Base-by-base conservation (phyloP, 129 eudicot species). In the Mikania micrantha region DNA sequence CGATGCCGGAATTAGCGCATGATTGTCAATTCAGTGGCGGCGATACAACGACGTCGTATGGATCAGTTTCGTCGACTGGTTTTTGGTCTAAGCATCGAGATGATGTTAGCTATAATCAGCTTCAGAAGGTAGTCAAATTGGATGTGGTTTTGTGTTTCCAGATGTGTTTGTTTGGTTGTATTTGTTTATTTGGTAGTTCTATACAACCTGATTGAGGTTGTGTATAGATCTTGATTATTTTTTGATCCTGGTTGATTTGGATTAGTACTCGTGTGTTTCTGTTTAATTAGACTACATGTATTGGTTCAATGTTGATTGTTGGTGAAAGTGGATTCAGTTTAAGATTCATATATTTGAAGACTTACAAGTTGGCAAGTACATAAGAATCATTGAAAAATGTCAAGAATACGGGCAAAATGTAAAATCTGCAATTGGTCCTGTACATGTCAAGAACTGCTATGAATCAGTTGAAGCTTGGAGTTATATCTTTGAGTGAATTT, bases 71-170 rank as follows among this genome's bases (percentile, higher is more conserved):
- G 44, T 81, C 87, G 64, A 68, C 45, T 75, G 91, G 81, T 19
- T 84, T 88, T 68, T 88, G 98, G 98, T 78, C 92, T 22, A 82
- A 86, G 60, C 85, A 84, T 60, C 83, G 91, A 6, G 91, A 81
- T 61, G 96, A 78, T 67, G 58, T 92, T 53, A 85, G 84, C 85
- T 80, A 77, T 40, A 82, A 85, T 82, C 95, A 85, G 83, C 96
- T 92, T 60, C 91, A 88, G 84, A 85, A 92, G 98, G 98, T 92
- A 74, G 31, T 64, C 29, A 4, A 58, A 47, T 45, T 67, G 15
- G 62, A 75, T 75, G 38, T 31, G 15, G 9, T 47, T 67, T 44
- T 40, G 29, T 6, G 15, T 32, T 39, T 19, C 9, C 57, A 36
- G 31, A 50, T 64, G 32, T 35, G 11, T 9, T 52, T 52, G 16